Evolutionary conservation across 441 rosid species (phyloP).

Genomic region (Erodium chrysanthum): DNA sequence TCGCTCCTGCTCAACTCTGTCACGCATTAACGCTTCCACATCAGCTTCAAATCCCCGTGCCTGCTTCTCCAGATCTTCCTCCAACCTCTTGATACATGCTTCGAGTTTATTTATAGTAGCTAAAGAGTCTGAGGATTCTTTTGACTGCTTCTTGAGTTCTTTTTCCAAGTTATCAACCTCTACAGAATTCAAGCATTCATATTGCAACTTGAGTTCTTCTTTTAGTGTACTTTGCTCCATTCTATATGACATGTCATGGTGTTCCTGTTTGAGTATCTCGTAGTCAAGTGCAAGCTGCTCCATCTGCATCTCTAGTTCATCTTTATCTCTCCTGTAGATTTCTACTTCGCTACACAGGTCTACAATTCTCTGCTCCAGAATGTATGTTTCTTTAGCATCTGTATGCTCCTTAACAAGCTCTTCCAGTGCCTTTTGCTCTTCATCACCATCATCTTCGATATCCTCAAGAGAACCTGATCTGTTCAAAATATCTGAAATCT

Average conservation of each 20-base stretch:
- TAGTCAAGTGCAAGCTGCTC: constrained; percentile 88
- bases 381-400: constrained; percentile 46
- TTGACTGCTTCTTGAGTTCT: constrained; percentile 41
- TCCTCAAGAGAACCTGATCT: constrained; percentile 20
- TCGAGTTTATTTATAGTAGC: constrained; percentile 44
- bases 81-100: constrained; percentile 40
- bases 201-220: constrained; percentile 63
- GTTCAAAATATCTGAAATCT: constrained; percentile 22
- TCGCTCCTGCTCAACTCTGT: constrained; percentile 71
- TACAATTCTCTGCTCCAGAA: constrained; percentile 54
- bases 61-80: constrained; percentile 63
- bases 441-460: constrained; percentile 32
- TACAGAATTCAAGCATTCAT: constrained; percentile 48
- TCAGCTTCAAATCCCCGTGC: constrained; percentile 44
- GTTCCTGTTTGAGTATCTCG: constrained; percentile 79
- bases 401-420: constrained; percentile 68
- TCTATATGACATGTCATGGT: constrained; percentile 50
- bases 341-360: constrained; percentile 66
- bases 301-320: constrained; percentile 75
- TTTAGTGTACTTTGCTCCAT: constrained; percentile 72
- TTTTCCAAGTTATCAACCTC: constrained; percentile 40
- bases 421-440: constrained; percentile 82
- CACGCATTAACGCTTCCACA: constrained; percentile 39
- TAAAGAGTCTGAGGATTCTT: constrained; percentile 38
- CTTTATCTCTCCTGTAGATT: constrained; percentile 62